Conservation (phyloP, 768 basidiomycete genomes). For the Lentinula aciculospora region DNA sequence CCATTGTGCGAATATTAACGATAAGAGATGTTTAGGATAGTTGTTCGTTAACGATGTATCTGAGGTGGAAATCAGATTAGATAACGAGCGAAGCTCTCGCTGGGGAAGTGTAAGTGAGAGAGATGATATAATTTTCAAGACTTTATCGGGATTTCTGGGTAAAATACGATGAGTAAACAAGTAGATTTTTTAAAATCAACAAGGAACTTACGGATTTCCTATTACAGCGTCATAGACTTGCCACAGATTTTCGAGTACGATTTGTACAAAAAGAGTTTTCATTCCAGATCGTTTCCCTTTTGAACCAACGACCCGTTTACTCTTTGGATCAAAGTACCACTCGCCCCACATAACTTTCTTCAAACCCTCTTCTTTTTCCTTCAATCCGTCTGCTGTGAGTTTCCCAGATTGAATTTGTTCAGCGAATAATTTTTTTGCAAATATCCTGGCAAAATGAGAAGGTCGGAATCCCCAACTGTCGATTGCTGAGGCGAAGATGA, state of each 20-base stretch:
- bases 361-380: constrained; percentile 81
- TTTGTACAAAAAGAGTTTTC: constrained; percentile 87
- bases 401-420: neutral
- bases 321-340: constrained; percentile 94
- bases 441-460: constrained; percentile 89
- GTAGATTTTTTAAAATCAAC: neutral
- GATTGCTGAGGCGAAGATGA: constrained; percentile 92
- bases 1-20: constrained; percentile 92
- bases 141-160: constrained; percentile 80
- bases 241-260: constrained; percentile 96
- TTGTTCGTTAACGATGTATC: constrained; percentile 30
- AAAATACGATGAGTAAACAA: constrained; percentile 7
- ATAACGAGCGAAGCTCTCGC: constrained; percentile 73
- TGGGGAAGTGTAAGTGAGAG: constrained; percentile 79
- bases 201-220: constrained; percentile 66
- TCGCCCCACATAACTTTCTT: constrained; percentile 94
- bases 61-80: neutral
- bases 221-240: constrained; percentile 90
- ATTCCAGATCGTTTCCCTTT: constrained; percentile 23
- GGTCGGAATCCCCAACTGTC: constrained; percentile 98
- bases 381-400: neutral
- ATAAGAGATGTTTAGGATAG: constrained; percentile 79
- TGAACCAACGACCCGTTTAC: constrained; percentile 83
- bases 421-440: constrained; percentile 66
- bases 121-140: constrained; percentile 79